Evolutionary conservation across 2,329 filamentous ascomycete genomes (phyloP).

Genomic region (Monilinia vaccinii-corymbosi): DNA sequence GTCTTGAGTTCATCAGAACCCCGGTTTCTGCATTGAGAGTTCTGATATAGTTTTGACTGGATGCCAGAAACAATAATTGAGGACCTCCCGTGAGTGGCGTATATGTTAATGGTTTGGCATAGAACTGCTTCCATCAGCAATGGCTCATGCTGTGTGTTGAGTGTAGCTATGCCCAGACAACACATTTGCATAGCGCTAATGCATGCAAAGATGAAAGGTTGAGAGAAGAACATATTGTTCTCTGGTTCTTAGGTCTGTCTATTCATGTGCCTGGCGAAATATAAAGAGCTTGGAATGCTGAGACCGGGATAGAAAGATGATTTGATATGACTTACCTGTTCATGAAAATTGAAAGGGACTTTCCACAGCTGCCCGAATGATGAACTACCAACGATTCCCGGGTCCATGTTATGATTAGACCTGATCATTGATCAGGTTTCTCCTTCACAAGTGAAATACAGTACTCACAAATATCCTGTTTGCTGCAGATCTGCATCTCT

Average conservation of each 20-base stretch:
- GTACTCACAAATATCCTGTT: neutral
- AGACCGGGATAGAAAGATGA: neutral
- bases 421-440: neutral
- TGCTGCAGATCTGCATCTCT: slow-evolving; percentile 5
- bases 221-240: neutral
- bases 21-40: slow-evolving; percentile 47
- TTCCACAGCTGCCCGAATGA: slow-evolving; percentile 48
- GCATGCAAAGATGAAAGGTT: neutral
- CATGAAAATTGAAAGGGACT: slow-evolving; percentile 24
- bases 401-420: slow-evolving; percentile 53
- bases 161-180: neutral
- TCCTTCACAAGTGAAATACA: neutral
- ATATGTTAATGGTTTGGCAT: slow-evolving; percentile 42
- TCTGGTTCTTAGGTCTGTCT: neutral
- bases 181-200: neutral
- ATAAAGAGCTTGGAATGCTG: neutral
- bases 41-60: slow-evolving; percentile 49
- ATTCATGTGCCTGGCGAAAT: too few relatives aligned
- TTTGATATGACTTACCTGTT: neutral
- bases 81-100: slow-evolving; percentile 37
- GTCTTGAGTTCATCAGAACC: slow-evolving; percentile 38
- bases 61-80: slow-evolving; percentile 47
- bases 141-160: slow-evolving; percentile 34
- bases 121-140: slow-evolving; percentile 41
- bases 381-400: slow-evolving; percentile 44